Conservation (phyloP, 306 rosid species). For the Corylus heterophylla region DNA sequence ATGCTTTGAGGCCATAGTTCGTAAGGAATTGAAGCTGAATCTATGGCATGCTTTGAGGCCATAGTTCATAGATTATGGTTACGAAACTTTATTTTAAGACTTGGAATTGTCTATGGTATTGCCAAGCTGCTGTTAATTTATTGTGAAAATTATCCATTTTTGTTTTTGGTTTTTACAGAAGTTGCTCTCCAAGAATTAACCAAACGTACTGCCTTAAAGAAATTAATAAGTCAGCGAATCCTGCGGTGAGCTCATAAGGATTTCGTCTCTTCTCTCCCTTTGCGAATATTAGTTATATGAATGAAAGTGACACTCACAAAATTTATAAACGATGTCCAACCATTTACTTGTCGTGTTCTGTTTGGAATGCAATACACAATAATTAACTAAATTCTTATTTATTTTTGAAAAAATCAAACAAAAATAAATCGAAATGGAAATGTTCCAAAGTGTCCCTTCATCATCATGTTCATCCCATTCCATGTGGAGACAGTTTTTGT, state of each 20-base stretch:
- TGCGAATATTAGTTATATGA: conserved; percentile 23
- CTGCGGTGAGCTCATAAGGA: conserved; percentile 45
- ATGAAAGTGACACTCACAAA: conserved; percentile 27
- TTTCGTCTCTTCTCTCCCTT: conserved; percentile 27
- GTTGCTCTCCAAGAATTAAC: neutral
- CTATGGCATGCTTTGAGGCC: no score
- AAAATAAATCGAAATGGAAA: neutral
- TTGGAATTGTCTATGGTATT: no score
- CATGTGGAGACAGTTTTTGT: no score
- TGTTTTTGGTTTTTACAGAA: neutral
- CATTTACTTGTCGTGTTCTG: conserved; percentile 20
- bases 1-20: no score
- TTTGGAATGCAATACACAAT: conserved; percentile 22
- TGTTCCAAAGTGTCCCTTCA: no score
- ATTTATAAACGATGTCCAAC: neutral
- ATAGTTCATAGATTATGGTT: no score
- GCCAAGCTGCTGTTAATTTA: no score
- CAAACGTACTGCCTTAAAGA: neutral
- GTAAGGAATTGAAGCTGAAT: no score
- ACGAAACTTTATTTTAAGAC: no score
- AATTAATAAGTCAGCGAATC: conserved; percentile 40
- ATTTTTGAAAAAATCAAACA: neutral
- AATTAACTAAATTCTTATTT: neutral
- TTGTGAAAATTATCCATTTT: no score
- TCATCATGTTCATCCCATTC: no score